Conservation (phyloP, 2,329 filamentous ascomycete genomes). For the Fusarium subtropicale region DNA sequence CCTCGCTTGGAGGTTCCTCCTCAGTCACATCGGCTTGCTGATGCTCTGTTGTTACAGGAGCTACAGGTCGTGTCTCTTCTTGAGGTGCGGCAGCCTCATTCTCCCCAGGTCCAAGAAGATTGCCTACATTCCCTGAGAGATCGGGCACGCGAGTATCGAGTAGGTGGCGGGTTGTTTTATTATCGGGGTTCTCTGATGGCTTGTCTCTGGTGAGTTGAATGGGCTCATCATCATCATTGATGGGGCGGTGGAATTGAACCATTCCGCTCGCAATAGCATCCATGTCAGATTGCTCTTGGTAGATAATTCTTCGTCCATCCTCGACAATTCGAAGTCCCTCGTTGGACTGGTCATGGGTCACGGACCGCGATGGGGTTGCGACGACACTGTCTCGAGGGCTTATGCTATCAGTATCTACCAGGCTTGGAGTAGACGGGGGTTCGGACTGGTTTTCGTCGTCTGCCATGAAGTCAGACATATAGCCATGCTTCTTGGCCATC, state of each 20-base stretch:
- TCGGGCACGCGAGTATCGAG: conserved; percentile 39
- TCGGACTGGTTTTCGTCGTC: conserved; percentile 49
- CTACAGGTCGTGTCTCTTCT: conserved; percentile 9
- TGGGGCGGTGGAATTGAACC: conserved; percentile 41
- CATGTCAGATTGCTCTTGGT: conserved; percentile 43
- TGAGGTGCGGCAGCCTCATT: background rate
- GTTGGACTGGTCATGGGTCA: conserved; percentile 44
- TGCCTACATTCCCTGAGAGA: conserved; percentile 29
- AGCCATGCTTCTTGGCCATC: conserved; percentile 46
- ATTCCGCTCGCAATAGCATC: conserved; percentile 42
- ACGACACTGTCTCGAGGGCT: conserved; percentile 47
- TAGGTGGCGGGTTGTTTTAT: conserved; percentile 22
- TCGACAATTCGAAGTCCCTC: conserved; percentile 46
- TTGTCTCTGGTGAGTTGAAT: conserved; percentile 41
- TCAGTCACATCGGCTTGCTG: background rate
- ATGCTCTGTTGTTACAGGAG: background rate
- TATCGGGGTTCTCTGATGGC: conserved; percentile 16
- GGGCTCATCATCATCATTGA: conserved; percentile 40
- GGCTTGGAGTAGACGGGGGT: conserved; percentile 47
- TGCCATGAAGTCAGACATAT: conserved; percentile 46
- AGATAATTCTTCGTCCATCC: conserved; percentile 46
- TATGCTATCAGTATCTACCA: conserved; percentile 50
- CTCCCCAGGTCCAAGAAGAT: background rate
- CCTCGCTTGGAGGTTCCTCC: conserved; percentile 4
- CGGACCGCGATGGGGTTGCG: conserved; percentile 42